phyloP scores from a whole-genome alignment of 805 yeast genomes.

The Pichia californica region DNA sequence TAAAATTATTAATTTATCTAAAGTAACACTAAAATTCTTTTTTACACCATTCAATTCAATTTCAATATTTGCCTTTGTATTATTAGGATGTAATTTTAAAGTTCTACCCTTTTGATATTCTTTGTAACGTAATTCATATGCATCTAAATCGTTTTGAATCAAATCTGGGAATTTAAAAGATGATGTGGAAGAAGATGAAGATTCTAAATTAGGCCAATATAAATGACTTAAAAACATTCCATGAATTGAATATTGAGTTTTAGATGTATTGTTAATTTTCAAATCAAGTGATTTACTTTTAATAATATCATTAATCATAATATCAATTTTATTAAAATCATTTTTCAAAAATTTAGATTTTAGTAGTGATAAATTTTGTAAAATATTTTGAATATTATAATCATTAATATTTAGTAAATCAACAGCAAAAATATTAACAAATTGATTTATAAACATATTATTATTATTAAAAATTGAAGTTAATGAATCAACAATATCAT shows the following conservation, averaged over 20 bases:
- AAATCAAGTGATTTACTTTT: conserved; percentile 46
- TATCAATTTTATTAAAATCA: conserved; percentile 60
- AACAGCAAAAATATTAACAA: conserved; percentile 53
- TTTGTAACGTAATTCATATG: conserved; percentile 37
- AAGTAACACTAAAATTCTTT: conserved; percentile 44
- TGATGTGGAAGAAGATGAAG: conserved; percentile 18
- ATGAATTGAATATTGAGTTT: conserved; percentile 34
- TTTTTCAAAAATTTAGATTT: conserved; percentile 52
- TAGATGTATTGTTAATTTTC: conserved; percentile 10
- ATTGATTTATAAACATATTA: conserved; percentile 57
- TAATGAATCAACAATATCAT: conserved; percentile 66
- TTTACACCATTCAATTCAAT: conserved; percentile 44
- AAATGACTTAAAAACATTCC: conserved; percentile 66
- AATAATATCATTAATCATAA: conserved; percentile 72
- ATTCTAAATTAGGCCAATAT: conserved; percentile 68
- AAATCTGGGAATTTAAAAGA: conserved; percentile 42
- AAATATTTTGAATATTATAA: conserved; percentile 36
- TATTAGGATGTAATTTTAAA: conserved; percentile 47
- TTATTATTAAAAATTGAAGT: conserved; percentile 68
- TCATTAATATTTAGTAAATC: conserved; percentile 40
- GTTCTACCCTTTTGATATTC: conserved; percentile 49
- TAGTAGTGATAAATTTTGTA: conserved; percentile 42
- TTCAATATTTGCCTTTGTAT: conserved; percentile 58
- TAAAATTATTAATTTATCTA: conserved; percentile 62
- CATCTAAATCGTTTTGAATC: conserved; percentile 36